Base-by-base conservation (phyloP, 768 basidiomycete genomes). In the Hirschioporus abietinus region DNA sequence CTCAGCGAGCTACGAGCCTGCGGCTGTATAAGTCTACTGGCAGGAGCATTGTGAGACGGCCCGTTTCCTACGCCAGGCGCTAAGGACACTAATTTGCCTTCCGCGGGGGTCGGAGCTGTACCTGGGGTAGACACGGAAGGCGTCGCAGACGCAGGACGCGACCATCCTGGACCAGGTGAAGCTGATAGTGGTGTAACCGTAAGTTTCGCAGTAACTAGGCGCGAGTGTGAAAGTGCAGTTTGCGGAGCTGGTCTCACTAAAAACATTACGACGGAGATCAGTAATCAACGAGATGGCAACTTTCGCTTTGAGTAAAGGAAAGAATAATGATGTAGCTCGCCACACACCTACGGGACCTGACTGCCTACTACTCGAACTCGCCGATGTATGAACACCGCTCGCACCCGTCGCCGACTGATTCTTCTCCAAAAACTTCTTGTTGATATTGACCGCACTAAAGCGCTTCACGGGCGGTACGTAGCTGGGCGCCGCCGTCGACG, bases 381-480 rank as follows among this genome's bases (percentile, higher is more conserved):
- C 77, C 27, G 82, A 78, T 63, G 80, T 72, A 23, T 85, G 78
- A 36, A 42, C 63, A 25, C 60, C 65, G 24, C 80, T 72, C 26
- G 86, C 74, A 61, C 80, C 77, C 26, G 87, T 81, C 58, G 86
- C 80, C 58, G 88, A 76, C 7, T 87, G 87, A 65, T 90, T 91
- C 84, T 96, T 96, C 81, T 95, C 92, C 58, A 98, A 81, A 77
- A 98, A 99, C 78, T 93, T 94, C 86, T 95, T 96, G 81, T 93
- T 96, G 77, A 98, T 93, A 74, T 94, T 95, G 69, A 94, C 87
- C 30, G 93, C 86, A 74, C 82, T 92, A 77, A 95, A 96, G 73
- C 90, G 88, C 82, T 98, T 99, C 34, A 86, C 84, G 69, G 87
- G 89, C 1, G 84, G 83, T 64, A 78, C 72, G 42, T 52, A 52